Base-by-base conservation (phyloP, 2,329 filamentous ascomycete genomes). In the Thelonectria rubi region DNA sequence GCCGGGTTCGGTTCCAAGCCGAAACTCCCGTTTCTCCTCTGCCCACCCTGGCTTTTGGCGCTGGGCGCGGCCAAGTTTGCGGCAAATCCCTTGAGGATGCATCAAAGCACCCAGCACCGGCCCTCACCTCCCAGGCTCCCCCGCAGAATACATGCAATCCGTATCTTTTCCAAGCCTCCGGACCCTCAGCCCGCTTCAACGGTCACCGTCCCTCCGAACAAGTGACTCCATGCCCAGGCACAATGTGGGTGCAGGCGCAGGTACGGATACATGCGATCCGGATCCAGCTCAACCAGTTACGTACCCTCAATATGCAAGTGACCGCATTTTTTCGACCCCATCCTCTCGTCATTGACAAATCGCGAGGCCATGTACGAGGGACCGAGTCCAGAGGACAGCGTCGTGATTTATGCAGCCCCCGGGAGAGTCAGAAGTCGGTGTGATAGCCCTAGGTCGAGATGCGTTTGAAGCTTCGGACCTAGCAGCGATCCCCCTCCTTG, bases 371-470 rank as follows among this genome's bases (percentile, higher is more conserved):
- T 62, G 66, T 70, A 60, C 67, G 60, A 37, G 15, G 26, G 26
- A 30, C 26, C 26, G 26, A 30, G 26, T 30, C 26, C 34, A 15
- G 34, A 15, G 34, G 4, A 37, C 34, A 11, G 68, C 67, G 64
- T 63, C 55, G 65, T 63, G 63, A 60, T 71, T 71, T 63, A 71
- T 71, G 69, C 69, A 56, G 55, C 54, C 66, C 64, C 69, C 52
- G 59, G 66, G 53, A 54, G 63, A 65, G 57, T 47, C 48, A 66
- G 49, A 65, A 71, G 69, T 71, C 69, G 69, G 69, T 71, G 69
- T 71, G 69, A 71, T 64, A 55, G 61, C 55, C 66, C 59, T 51
- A 56, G 55, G 57, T 55, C 57, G 51, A 51, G 60, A 59, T 69
- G 69, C 63, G 65, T 62, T 55, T 71, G 65, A 70, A 64, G 60